Percentiles rank a stretch among this genome's conserved stretches.
Evolutionary conservation across 768 basidiomycete species (phyloP).

Genomic region (Leccinum ochraceum): DNA sequence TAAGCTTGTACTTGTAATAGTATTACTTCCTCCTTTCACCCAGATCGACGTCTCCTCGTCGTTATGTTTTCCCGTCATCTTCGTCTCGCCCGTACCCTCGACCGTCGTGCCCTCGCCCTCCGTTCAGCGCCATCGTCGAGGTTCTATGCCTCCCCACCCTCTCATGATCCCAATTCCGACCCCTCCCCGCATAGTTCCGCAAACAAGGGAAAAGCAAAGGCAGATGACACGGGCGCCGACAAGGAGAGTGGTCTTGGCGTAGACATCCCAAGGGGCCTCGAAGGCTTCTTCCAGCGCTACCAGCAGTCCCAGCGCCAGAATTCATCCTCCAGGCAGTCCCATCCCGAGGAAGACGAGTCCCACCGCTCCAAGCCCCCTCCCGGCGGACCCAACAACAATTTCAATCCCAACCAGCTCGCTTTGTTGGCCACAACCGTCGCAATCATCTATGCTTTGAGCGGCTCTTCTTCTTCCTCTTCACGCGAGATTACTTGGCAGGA

Average conservation of each 20-base stretch:
- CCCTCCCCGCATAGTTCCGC: conserved; percentile 20
- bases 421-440: conserved; percentile 60
- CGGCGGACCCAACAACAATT: conserved; percentile 46
- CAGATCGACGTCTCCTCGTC: not conserved
- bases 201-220: conserved; percentile 37
- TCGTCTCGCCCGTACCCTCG: conserved; percentile 50
- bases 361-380: conserved; percentile 49
- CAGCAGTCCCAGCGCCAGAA: conserved; percentile 40
- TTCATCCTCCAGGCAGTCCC: conserved; percentile 29
- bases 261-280: conserved; percentile 64
- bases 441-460: conserved; percentile 62
- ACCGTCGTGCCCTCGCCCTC: conserved; percentile 40
- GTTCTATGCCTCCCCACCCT: conserved; percentile 50
- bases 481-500: conserved; percentile 99
- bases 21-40: not conserved
- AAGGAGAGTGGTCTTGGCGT: conserved; percentile 29
- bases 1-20: conserved; percentile 13
- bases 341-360: conserved; percentile 31
- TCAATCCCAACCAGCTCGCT: conserved; percentile 57
- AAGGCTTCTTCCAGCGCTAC: conserved; percentile 79
- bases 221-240: conserved; percentile 35
- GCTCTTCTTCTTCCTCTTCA: conserved; percentile 47
- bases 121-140: conserved; percentile 37
- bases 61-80: conserved; percentile 66
- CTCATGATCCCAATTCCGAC: conserved; percentile 32